Base-by-base conservation (phyloP, 805 yeast species). In the Candida taoyuanica region DNA sequence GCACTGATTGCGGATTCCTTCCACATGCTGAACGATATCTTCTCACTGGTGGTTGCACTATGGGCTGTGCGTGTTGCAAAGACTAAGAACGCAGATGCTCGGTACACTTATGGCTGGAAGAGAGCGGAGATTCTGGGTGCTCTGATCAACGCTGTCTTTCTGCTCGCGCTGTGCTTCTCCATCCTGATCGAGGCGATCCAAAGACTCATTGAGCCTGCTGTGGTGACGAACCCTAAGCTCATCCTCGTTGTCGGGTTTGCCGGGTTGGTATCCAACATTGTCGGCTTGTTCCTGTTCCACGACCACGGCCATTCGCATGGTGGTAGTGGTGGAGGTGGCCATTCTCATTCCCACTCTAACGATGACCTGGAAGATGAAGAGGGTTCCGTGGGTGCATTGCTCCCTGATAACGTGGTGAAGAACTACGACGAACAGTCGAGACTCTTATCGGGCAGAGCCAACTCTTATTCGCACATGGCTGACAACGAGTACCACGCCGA, bases 71-170 rank as follows among this genome's bases (percentile, higher is more conserved):
- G 76, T 45, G 96, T 88, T 11, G 88, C 96, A 37, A 83, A 83
- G 51, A 77, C 76, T 28, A 75, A 78, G 53, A 77, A 79, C 20
- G 93, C 96, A 1, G 93, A 87, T 58, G 81, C 93, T 3, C 81
- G 80, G 41, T 91, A 85, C 65, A 93, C 98, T 3, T 91, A 93
- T 55, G 98, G 98, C 14, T 87, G 97, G 95, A 95, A 91, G 61
- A 73, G 98, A 50, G 98, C 98, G 5, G 98, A 91, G 62, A 89
- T 91, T 37, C 70, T 91, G 44, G 98, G 98, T 40, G 98, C 98
- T 7, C 71, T 91, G 43, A 76, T 91, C 49, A 91, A 91, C 57
- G 96, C 96, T 3, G 96, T 93, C 8, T 93, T 93, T 53, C 62
- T 91, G 48, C 69, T 93, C 48, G 98, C 98, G 1, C 71, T 91